These are phyloP conservation scores for Rasamsonia emersonii DNA, from an alignment of 2,329 filamentous ascomycete genomes.

Conservation along the genomic window DNA sequence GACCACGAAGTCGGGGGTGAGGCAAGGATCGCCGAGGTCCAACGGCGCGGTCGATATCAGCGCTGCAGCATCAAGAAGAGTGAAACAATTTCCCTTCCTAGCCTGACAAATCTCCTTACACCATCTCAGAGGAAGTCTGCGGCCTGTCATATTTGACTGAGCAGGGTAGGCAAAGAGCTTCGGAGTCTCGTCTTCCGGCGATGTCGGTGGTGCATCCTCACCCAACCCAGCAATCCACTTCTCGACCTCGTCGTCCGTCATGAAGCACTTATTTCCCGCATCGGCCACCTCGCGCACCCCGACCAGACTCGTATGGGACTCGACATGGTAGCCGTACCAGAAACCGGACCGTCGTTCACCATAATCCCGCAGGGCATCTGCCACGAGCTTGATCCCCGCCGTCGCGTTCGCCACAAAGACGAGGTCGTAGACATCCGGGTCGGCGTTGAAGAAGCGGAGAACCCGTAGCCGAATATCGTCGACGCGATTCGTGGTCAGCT, in stretches of 20 bases:
- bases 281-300: slow-evolving; percentile 66
- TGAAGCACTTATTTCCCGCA: slow-evolving; percentile 55
- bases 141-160: slow-evolving; percentile 89
- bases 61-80: slow-evolving; percentile 76
- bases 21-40: slow-evolving; percentile 53
- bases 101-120: slow-evolving; percentile 38
- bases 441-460: slow-evolving; percentile 70
- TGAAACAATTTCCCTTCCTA: slow-evolving; percentile 41
- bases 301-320: slow-evolving; percentile 79
- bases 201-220: not conserved
- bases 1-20: slow-evolving; percentile 73
- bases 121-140: slow-evolving; percentile 66
- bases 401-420: slow-evolving; percentile 92
- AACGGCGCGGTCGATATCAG: slow-evolving; percentile 68
- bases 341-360: slow-evolving; percentile 55
- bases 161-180: slow-evolving; percentile 71
- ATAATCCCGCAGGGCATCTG: slow-evolving; percentile 63
- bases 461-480: slow-evolving; percentile 66
- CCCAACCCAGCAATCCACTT: slow-evolving; percentile 49
- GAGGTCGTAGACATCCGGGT: slow-evolving; percentile 73
- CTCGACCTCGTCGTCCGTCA: slow-evolving; percentile 53
- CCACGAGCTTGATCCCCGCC: slow-evolving; percentile 77
- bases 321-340: slow-evolving; percentile 71
- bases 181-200: slow-evolving; percentile 13
- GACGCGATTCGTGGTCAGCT: slow-evolving; percentile 63